Evolutionary conservation across 768 basidiomycete genomes (phyloP).

Genomic region (Boletus coccyginus): DNA sequence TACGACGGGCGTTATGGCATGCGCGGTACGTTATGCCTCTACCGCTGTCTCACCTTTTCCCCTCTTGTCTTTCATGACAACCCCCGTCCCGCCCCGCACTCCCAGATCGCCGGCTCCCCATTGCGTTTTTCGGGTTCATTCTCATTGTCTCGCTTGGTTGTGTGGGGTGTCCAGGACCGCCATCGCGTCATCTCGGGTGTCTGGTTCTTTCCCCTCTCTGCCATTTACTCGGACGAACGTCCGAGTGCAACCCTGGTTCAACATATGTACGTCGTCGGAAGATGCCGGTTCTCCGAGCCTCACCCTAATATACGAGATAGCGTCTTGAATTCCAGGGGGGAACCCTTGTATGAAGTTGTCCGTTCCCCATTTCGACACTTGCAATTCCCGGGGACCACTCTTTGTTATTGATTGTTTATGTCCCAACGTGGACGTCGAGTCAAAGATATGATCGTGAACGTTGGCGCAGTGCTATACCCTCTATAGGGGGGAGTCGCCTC

Average conservation of each 20-base stretch:
- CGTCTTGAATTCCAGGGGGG: background rate
- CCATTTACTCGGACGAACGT: background rate
- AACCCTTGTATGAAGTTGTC: background rate
- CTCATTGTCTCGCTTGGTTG: background rate
- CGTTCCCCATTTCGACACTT: background rate
- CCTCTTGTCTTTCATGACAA: background rate
- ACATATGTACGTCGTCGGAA: conserved; percentile 1
- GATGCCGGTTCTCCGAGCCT: background rate
- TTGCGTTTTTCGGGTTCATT: background rate
- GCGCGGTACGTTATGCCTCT: background rate
- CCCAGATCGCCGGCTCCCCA: conserved; percentile 5
- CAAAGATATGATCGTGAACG: background rate
- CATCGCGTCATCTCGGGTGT: background rate
- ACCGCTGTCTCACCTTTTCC: background rate
- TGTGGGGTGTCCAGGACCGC: background rate
- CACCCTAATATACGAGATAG: background rate
- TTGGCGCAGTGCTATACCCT: background rate
- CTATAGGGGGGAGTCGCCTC: background rate
- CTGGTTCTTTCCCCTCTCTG: background rate
- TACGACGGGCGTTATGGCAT: conserved; percentile 17
- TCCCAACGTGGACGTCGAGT: background rate
- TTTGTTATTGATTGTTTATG: background rate
- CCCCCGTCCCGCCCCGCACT: background rate
- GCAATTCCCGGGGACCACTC: conserved; percentile 7
- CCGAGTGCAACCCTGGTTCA: background rate